phyloP scores from a whole-genome alignment of 129 eudicot genomes.

The Arctium lappa region DNA sequence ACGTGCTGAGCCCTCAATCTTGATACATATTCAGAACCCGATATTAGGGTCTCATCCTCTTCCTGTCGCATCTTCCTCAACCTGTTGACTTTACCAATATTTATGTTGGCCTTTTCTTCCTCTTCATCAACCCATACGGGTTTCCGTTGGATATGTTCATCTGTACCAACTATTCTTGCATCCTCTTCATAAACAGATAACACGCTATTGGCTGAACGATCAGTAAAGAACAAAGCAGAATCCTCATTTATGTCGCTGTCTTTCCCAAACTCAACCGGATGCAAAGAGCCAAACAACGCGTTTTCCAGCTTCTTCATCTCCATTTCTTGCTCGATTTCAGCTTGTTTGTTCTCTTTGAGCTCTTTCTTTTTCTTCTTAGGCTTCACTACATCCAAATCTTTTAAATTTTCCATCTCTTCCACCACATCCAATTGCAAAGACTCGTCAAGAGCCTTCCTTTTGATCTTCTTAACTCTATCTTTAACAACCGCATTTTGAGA shows the following conservation, averaged over 20 bases:
- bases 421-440: slow-evolving; percentile 29
- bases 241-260: slow-evolving; percentile 43
- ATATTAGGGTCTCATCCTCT: slow-evolving; percentile 71
- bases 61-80: slow-evolving; percentile 78
- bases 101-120: slow-evolving; percentile 59
- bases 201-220: slow-evolving; percentile 47
- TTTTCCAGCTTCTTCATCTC: slow-evolving; percentile 74
- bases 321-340: slow-evolving; percentile 50
- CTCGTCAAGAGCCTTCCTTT: slow-evolving; percentile 51
- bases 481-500: slow-evolving; percentile 70
- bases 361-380: slow-evolving; percentile 59
- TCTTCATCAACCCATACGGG: slow-evolving; percentile 97
- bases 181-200: slow-evolving; percentile 62
- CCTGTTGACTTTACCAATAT: slow-evolving; percentile 70
- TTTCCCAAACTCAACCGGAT: slow-evolving; percentile 74
- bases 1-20: slow-evolving; percentile 88
- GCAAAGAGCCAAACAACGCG: slow-evolving; percentile 63
- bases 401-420: slow-evolving; percentile 23
- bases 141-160: slow-evolving; percentile 39
- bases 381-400: slow-evolving; percentile 17
- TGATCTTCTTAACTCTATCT: slow-evolving; percentile 41
- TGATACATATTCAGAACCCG: slow-evolving; percentile 70
- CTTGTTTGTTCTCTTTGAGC: slow-evolving; percentile 30
- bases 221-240: slow-evolving; percentile 64
- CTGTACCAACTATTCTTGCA: slow-evolving; percentile 21